Conservation (phyloP, 139 green algal genomes). For the Chlorella sp. region DNA sequence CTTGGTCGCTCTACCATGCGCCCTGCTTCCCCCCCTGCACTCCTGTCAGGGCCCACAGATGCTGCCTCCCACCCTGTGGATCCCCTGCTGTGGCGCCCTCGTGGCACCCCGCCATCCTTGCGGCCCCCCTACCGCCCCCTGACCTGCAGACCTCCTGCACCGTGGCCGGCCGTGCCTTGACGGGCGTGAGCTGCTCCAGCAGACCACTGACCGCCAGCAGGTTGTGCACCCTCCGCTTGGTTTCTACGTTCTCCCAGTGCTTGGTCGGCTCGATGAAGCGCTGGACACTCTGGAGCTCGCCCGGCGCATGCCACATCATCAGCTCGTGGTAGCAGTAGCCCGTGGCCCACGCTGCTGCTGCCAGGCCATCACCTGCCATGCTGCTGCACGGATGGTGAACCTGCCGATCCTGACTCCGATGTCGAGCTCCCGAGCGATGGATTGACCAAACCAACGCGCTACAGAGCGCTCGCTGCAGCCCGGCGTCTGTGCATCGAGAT, state of each 20-base stretch:
- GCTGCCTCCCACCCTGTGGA: background rate
- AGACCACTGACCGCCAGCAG: slow-evolving; percentile 33
- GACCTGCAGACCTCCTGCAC: slow-evolving; percentile 26
- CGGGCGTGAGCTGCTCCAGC: slow-evolving; percentile 25
- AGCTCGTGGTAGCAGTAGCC: slow-evolving; percentile 4
- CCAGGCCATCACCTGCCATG: too few species aligned
- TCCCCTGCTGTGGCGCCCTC: too few species aligned
- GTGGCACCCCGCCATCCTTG: too few species aligned
- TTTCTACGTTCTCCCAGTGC: slow-evolving; percentile 46
- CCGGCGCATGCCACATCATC: slow-evolving; percentile 9
- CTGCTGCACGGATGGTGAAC: too few species aligned
- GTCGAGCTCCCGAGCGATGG: too few species aligned
- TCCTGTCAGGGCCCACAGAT: background rate
- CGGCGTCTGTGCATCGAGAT: too few species aligned
- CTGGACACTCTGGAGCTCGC: background rate
- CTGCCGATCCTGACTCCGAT: too few species aligned
- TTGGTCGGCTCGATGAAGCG: slow-evolving; percentile 21
- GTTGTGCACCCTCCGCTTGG: slow-evolving; percentile 47
- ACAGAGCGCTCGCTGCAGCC: too few species aligned
- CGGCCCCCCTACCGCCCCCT: too few species aligned
- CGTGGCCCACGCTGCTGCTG: too few species aligned
- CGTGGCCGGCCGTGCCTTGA: slow-evolving; percentile 32
- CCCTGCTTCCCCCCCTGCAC: background rate
- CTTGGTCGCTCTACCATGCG: background rate
- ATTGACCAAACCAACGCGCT: too few species aligned